A percentile compares a stretch with the other conserved stretches of the same genome.
Evolutionary conservation across 2,329 filamentous ascomycete species (phyloP).

Genomic region (Arthroderma uncinatum): DNA sequence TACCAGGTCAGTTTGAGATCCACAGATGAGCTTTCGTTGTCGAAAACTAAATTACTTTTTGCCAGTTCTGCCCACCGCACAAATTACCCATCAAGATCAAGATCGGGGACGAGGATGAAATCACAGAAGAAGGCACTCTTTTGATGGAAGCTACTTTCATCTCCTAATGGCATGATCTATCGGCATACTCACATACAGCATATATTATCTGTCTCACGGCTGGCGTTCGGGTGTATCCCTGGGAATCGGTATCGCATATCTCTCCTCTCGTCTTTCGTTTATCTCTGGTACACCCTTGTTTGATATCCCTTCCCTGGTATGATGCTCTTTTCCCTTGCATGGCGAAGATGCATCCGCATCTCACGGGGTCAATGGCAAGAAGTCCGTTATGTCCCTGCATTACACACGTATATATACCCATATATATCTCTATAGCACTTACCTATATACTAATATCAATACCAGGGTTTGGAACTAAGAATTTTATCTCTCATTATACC

Average conservation of each 20-base stretch:
- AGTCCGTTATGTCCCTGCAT: background rate
- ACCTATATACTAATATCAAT: background rate
- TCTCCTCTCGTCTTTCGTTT: background rate
- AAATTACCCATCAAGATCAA: slow-evolving; percentile 70
- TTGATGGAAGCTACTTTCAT: slow-evolving; percentile 97
- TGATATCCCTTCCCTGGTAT: background rate
- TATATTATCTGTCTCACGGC: slow-evolving; percentile 6
- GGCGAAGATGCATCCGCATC: background rate
- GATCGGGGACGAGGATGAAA: slow-evolving; percentile 63
- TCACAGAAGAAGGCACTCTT: slow-evolving; percentile 63
- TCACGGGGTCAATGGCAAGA: background rate
- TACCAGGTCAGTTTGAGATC: slow-evolving; percentile 59
- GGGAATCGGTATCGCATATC: background rate
- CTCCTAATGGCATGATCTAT: slow-evolving; percentile 38
- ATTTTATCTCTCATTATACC: no score
- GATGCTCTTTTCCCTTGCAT: background rate
- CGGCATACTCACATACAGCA: background rate
- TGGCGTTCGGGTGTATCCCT: slow-evolving; percentile 14
- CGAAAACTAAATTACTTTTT: background rate
- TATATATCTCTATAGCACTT: background rate
- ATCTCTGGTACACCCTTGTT: background rate
- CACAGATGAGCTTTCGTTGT: background rate
- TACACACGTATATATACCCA: background rate
- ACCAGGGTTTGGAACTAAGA: background rate
- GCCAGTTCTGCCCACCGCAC: slow-evolving; percentile 56